Evolutionary conservation across 2,329 filamentous ascomycete genomes (phyloP).

Genomic region (Arthrobotrys entomopaga): DNA sequence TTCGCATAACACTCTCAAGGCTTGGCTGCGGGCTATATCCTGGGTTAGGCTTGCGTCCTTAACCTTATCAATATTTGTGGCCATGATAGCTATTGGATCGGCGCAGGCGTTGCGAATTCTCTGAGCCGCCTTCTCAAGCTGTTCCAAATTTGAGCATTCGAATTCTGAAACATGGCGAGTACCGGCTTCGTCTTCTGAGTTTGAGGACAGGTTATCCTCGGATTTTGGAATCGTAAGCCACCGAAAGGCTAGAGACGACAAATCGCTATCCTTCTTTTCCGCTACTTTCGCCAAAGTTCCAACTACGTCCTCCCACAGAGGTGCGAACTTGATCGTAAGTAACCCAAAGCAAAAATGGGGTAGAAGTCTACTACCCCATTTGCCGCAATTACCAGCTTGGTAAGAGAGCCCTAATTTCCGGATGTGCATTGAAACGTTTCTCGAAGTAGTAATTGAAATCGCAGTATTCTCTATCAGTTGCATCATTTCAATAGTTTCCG

Average conservation of each 20-base stretch:
- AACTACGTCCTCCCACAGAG: conserved; percentile 86
- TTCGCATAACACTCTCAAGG: conserved; percentile 78
- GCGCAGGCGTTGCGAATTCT: conserved; percentile 61
- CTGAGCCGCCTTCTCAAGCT: conserved; percentile 68
- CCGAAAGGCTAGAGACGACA: conserved; percentile 77
- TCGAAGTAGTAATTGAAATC: conserved; percentile 77
- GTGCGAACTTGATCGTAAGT: conserved; percentile 83
- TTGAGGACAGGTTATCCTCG: conserved; percentile 21
- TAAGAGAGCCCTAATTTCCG: conserved; percentile 74
- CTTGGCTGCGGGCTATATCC: conserved; percentile 74
- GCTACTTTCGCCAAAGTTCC: conserved; percentile 79
- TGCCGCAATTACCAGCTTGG: conserved; percentile 60
- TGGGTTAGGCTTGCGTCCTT: conserved; percentile 20
- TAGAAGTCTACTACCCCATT: conserved; percentile 22
- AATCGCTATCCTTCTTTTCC: conserved; percentile 75
- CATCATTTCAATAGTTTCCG: conserved; percentile 71
- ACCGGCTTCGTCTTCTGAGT: conserved; percentile 60
- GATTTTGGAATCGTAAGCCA: conserved; percentile 70
- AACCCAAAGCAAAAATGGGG: conserved; percentile 65
- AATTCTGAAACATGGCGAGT: conserved; percentile 74
- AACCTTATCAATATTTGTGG: conserved; percentile 18
- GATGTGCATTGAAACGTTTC: conserved; percentile 84
- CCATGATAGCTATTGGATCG: conserved; percentile 7
- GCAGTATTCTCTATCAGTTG: conserved; percentile 82
- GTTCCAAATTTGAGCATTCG: conserved; percentile 79